Percentiles rank a stretch among this genome's conserved stretches.
Conservation (phyloP, 169 alveolate species). For the Theileria orientalis region DNA sequence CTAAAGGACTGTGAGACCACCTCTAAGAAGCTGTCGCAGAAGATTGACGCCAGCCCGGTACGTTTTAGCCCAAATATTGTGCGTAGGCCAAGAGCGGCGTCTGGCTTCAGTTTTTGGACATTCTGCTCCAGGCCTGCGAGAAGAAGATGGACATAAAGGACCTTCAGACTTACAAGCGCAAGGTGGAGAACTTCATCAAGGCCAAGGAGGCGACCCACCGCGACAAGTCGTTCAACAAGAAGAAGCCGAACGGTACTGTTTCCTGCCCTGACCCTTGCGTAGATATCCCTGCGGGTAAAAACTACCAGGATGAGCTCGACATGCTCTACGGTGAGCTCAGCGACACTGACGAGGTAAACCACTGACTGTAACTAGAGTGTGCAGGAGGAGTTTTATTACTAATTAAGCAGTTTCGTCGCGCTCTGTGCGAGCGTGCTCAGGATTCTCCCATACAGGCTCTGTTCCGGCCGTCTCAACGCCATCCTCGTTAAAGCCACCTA, state of each 20-base stretch:
- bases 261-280: background rate
- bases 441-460: no score
- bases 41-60: constrained; percentile 63
- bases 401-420: background rate
- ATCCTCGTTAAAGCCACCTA: no score
- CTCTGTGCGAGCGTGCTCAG: no score
- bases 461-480: no score
- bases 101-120: constrained; percentile 65
- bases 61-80: background rate
- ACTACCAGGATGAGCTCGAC: constrained; percentile 77
- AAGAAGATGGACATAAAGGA: constrained; percentile 61
- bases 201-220: constrained; percentile 42
- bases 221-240: constrained; percentile 46
- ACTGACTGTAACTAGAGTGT: background rate
- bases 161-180: constrained; percentile 54
- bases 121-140: constrained; percentile 61
- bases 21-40: constrained; percentile 64
- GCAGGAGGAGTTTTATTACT: constrained; percentile 39
- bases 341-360: constrained; percentile 47
- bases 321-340: constrained; percentile 76
- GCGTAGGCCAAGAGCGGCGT: constrained; percentile 62
- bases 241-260: constrained; percentile 57
- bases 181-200: constrained; percentile 53
- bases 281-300: constrained; percentile 60
- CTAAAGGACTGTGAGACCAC: constrained; percentile 62